A percentile compares a stretch with the other conserved stretches of the same genome.
Evolutionary conservation across 169 alveolate genomes (phyloP).

Genomic region (Miamiensis avidus): DNA sequence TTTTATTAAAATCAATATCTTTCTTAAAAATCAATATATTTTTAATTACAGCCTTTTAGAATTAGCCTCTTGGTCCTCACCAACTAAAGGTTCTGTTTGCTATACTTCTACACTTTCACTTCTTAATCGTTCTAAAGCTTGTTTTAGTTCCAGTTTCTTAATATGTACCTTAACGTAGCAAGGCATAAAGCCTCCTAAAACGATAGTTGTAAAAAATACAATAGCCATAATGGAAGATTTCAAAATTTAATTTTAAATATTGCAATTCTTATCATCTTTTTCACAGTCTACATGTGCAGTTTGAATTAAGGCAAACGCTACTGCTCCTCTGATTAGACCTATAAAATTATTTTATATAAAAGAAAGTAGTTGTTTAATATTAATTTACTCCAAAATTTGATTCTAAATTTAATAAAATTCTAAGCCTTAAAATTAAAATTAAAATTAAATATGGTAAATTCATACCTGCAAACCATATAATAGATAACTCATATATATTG

Average conservation of each 20-base stretch:
- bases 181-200: conserved; percentile 39
- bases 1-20: not conserved
- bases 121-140: not conserved
- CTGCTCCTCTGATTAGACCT: conserved; percentile 54
- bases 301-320: conserved; percentile 46
- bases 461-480: conserved; percentile 40
- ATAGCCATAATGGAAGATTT: conserved; percentile 40
- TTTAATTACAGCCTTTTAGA: not conserved
- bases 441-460: too few relatives aligned
- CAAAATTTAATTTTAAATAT: too few relatives aligned
- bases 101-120: too few relatives aligned
- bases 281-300: conserved; percentile 22
- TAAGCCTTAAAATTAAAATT: too few relatives aligned
- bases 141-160: not conserved
- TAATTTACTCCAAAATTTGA: too few relatives aligned
- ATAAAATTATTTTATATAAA: too few relatives aligned
- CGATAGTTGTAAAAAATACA: conserved; percentile 39
- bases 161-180: conserved; percentile 13
- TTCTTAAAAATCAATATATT: too few relatives aligned
- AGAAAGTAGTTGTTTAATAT: too few relatives aligned
- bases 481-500: conserved; percentile 13
- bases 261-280: conserved; percentile 22
- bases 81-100: not conserved
- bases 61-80: not conserved
- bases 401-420: too few relatives aligned